Evolutionary conservation across 2,329 filamentous ascomycete genomes (phyloP).

Genomic region (Gaeumannomyces tritici): DNA sequence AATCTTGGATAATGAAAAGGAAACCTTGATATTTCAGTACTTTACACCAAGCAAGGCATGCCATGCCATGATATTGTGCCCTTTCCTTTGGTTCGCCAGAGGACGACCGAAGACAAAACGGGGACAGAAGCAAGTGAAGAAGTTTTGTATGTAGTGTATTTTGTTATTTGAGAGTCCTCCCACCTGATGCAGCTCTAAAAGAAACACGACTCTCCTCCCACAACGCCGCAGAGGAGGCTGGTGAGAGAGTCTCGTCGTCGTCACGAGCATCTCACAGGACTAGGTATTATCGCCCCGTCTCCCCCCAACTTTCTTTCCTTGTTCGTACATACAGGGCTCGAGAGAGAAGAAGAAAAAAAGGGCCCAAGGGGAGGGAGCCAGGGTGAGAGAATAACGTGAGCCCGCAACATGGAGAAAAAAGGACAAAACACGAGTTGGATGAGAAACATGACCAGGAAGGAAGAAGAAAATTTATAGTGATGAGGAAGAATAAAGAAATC

Average conservation of each 20-base stretch:
- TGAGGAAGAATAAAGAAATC: conserved; percentile 1
- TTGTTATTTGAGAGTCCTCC: too few relatives aligned
- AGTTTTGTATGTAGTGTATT: too few relatives aligned
- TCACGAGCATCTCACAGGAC: background rate
- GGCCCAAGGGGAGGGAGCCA: too few relatives aligned
- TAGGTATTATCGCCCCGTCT: background rate
- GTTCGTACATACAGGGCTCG: background rate
- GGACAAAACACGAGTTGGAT: background rate
- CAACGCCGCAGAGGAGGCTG: background rate
- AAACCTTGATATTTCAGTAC: background rate
- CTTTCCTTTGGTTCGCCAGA: too few relatives aligned
- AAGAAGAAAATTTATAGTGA: conserved; percentile 1
- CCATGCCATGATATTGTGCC: background rate
- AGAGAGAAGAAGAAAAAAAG: background rate
- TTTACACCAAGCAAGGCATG: background rate
- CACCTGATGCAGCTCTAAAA: background rate
- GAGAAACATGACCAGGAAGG: background rate
- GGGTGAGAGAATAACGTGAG: background rate
- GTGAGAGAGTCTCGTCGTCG: background rate
- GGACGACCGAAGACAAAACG: background rate
- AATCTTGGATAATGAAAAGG: background rate
- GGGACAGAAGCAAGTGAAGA: background rate
- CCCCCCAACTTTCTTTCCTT: background rate
- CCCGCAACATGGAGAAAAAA: background rate
- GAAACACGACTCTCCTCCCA: background rate